These are phyloP conservation scores for Cryomyces minteri DNA, from an alignment of 495 filamentous ascomycete genomes.

Conservation along the genomic window DNA sequence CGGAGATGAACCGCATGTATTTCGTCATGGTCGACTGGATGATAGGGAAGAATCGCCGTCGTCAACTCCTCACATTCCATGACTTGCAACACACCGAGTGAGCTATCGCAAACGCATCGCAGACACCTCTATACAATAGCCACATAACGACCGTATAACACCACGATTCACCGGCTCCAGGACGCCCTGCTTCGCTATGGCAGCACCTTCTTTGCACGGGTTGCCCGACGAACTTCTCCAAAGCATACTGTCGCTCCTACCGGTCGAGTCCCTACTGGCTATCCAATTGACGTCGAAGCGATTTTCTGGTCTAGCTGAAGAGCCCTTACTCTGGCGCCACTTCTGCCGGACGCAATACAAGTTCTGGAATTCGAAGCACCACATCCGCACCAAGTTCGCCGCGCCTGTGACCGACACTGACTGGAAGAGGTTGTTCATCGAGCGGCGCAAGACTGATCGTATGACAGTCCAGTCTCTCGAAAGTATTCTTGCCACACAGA, in stretches of 20 bases:
- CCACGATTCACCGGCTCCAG: too few relatives aligned
- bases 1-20: too few relatives aligned
- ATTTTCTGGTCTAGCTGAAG: constrained; percentile 43
- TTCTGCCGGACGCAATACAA: constrained; percentile 48
- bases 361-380: constrained; percentile 56
- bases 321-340: constrained; percentile 60
- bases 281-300: constrained; percentile 43
- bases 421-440: constrained; percentile 60
- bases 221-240: constrained; percentile 24
- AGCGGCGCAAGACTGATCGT: constrained; percentile 34
- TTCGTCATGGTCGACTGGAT: too few relatives aligned
- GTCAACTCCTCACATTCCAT: too few relatives aligned
- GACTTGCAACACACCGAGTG: too few relatives aligned
- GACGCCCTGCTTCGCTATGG: too few relatives aligned
- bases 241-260: constrained; percentile 17
- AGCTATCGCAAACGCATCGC: too few relatives aligned
- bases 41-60: too few relatives aligned
- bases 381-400: constrained; percentile 34
- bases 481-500: constrained; percentile 47
- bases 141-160: too few relatives aligned
- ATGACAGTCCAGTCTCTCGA: constrained; percentile 42
- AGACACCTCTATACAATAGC: too few relatives aligned
- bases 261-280: constrained; percentile 15
- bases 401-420: constrained; percentile 36
- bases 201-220: too few relatives aligned